A percentile compares a stretch with the other conserved stretches of the same genome.
Evolutionary conservation across 768 basidiomycete species (phyloP).

Genomic region (Mycena amicta): DNA sequence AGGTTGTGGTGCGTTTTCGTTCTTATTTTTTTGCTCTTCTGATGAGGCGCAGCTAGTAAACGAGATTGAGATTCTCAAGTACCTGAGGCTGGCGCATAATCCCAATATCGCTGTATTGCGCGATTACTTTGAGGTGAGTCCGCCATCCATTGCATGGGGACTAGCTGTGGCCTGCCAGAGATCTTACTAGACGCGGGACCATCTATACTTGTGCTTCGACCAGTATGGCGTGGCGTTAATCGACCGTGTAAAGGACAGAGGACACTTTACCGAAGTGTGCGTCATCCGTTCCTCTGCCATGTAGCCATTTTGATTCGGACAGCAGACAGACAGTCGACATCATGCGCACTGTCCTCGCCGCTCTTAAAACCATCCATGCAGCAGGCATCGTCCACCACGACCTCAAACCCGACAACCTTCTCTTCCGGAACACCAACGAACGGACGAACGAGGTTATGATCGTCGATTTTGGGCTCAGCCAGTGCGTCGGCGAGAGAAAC

Average conservation of each 20-base stretch:
- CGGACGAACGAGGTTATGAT: constrained; percentile 95
- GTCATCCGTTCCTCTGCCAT: constrained; percentile 26
- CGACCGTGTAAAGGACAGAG: constrained; percentile 96
- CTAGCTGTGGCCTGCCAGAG: no score
- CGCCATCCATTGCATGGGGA: neutral
- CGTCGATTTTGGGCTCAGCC: constrained; percentile 92
- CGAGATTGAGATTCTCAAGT: constrained; percentile 92
- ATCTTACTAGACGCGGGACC: constrained; percentile 71
- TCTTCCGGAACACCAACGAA: constrained; percentile 87
- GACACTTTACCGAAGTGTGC: constrained; percentile 93
- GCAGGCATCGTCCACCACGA: constrained; percentile 97
- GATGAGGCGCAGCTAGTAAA: constrained; percentile 73
- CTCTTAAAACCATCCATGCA: constrained; percentile 92
- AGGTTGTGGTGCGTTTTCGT: constrained; percentile 89
- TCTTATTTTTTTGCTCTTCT: neutral
- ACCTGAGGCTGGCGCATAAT: constrained; percentile 89
- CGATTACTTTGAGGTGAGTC: constrained; percentile 89
- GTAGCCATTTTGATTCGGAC: no score
- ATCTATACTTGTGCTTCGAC: constrained; percentile 92
- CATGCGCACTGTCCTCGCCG: constrained; percentile 80
- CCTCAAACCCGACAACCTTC: constrained; percentile 95
- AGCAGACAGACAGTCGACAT: constrained; percentile 85
- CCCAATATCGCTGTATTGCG: constrained; percentile 88
- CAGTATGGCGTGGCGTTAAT: constrained; percentile 98
- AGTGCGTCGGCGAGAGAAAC: constrained; percentile 88